A percentile compares a stretch with the other conserved stretches of the same genome.
These are phyloP conservation scores for Xerocomus tenax DNA, from an alignment of 1,284 basidiomycete species.

Conservation along the genomic window DNA sequence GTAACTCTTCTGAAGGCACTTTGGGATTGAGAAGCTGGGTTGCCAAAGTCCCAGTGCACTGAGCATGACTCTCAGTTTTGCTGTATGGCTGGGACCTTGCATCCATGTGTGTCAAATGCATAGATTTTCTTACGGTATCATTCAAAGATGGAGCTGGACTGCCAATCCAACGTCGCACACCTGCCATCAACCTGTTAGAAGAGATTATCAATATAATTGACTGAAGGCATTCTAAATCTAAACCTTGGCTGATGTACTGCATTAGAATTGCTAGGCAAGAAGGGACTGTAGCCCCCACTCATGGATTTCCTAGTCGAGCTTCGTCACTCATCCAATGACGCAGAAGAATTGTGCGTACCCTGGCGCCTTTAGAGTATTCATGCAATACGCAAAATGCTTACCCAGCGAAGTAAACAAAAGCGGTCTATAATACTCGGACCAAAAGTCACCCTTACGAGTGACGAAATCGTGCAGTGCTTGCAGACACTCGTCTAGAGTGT, in stretches of 20 bases:
- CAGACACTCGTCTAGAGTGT: conserved; percentile 50
- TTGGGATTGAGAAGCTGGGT: conserved; percentile 55
- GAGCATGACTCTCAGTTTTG: conserved; percentile 34
- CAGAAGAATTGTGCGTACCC: conserved; percentile 42
- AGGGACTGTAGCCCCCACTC: conserved; percentile 63
- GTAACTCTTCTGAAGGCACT: conserved; percentile 56
- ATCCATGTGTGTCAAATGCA: conserved; percentile 19
- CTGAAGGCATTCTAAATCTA: neutral
- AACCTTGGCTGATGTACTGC: conserved; percentile 25
- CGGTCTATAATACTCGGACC: conserved; percentile 88
- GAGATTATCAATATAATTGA: neutral
- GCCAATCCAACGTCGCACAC: conserved; percentile 64
- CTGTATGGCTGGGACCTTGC: conserved; percentile 19
- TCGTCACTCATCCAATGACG: neutral
- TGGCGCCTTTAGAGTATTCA: conserved; percentile 77
- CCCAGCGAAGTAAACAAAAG: conserved; percentile 71
- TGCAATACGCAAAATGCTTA: conserved; percentile 79
- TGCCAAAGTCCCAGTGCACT: conserved; percentile 60
- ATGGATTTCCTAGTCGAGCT: conserved; percentile 50
- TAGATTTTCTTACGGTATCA: conserved; percentile 31
- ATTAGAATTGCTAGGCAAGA: conserved; percentile 47
- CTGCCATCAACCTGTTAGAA: conserved; percentile 54
- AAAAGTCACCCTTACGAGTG: conserved; percentile 61
- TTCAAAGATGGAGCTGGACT: conserved; percentile 36
- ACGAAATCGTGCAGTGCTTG: conserved; percentile 51